A percentile compares a stretch with the other conserved stretches of the same genome.
phyloP scores from a whole-genome alignment of 202 grass and related monocot species.

The Schoenoplectus tabernaemontani region DNA sequence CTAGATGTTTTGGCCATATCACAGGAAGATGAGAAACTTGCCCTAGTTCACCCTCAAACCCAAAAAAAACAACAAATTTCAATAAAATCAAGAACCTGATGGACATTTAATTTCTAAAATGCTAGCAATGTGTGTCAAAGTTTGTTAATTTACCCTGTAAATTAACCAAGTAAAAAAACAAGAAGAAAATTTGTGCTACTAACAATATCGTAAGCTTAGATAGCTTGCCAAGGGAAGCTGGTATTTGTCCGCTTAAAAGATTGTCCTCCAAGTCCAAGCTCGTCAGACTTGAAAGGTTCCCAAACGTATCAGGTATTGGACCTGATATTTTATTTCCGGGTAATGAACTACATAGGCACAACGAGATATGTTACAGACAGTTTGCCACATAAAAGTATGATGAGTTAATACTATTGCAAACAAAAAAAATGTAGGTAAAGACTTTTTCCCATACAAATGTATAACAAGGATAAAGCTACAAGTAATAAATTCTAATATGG shows the following conservation, averaged over 20 bases:
- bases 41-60: not conserved
- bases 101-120: conserved; percentile 4
- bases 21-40: not conserved
- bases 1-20: not conserved
- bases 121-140: not conserved
- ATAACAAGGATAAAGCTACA: not conserved
- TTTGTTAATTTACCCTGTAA: conserved; percentile 7
- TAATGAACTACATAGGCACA: conserved; percentile 46
- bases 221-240: conserved; percentile 64
- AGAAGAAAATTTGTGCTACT: conserved; percentile 26
- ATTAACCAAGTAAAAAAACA: conserved; percentile 12
- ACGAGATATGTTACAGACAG: not conserved
- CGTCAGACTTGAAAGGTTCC: conserved; percentile 67
- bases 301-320: conserved; percentile 57
- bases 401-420: conserved; percentile 8
- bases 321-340: conserved; percentile 65
- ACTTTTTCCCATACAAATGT: not conserved
- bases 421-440: not conserved
- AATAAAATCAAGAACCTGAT: not conserved
- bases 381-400: not conserved
- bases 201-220: conserved; percentile 62
- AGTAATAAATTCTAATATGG: not conserved
- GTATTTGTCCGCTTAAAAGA: conserved; percentile 59
- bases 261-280: conserved; percentile 72
- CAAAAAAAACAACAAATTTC: not conserved